phyloP scores from a whole-genome alignment of 768 basidiomycete species.

The Kockovaella imperatae region DNA sequence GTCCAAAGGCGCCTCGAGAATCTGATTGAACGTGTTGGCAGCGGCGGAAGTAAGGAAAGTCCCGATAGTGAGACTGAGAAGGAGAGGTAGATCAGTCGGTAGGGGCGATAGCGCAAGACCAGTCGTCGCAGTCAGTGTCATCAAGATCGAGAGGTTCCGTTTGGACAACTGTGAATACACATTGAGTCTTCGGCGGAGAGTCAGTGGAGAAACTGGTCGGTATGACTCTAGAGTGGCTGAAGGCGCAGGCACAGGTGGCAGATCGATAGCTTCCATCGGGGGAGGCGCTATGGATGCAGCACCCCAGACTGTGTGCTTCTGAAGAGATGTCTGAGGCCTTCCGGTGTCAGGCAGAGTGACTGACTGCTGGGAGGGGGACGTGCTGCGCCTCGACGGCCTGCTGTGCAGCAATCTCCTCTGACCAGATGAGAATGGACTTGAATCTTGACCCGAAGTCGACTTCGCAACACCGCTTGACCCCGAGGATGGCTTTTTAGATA shows the following conservation, averaged over 20 bases:
- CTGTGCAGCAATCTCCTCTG: conserved; percentile 19
- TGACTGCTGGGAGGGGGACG: conserved; percentile 9
- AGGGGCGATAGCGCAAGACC: conserved; percentile 88
- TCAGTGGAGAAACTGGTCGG: conserved; percentile 38
- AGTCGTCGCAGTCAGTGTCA: conserved; percentile 81
- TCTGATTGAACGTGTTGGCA: conserved; percentile 88
- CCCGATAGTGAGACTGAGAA: conserved; percentile 79
- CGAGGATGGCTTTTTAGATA: not conserved
- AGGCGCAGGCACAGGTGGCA: conserved; percentile 26
- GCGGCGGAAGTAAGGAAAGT: conserved; percentile 86
- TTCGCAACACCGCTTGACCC: not conserved
- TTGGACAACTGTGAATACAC: conserved; percentile 79
- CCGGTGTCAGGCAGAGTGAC: conserved; percentile 7
- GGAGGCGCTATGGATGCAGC: conserved; percentile 17
- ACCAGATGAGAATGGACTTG: conserved; percentile 9
- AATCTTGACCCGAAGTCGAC: not conserved
- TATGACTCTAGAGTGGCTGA: conserved; percentile 28
- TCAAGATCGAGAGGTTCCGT: conserved; percentile 68
- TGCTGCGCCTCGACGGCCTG: conserved; percentile 14
- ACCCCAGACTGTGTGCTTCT: conserved; percentile 27
- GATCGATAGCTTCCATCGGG: conserved; percentile 23
- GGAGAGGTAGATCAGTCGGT: conserved; percentile 70
- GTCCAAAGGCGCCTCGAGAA: conserved; percentile 90
- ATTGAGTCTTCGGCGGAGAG: conserved; percentile 51
- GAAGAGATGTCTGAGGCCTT: too few species aligned